Evolutionary conservation across 2,329 filamentous ascomycete genomes (phyloP), one percentile per base, ranked within the genome.

Genomic region (Rhinocladiella mackenziei): DNA sequence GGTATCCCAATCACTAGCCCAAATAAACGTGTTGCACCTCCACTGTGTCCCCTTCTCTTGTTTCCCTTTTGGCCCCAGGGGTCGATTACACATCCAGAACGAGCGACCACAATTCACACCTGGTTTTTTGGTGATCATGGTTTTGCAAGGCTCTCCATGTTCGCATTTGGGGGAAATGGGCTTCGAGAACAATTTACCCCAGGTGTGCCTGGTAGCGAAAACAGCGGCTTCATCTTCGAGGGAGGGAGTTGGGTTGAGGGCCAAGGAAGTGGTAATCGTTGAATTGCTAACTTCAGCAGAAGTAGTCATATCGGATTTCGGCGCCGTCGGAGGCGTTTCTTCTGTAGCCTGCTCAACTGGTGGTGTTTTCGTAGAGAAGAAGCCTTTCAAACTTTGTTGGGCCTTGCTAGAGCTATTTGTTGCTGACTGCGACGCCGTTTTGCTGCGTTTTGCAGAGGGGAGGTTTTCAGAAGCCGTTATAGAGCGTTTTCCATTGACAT

Each of bases 111-210:
- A 83, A 59, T 97, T 98, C 51, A 86, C 70, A 1, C 92, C 92
- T 1, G 87, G 75, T 61, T 97, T 97, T 69, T 91, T 96, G 1
- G 89, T 95, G 13, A 82, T 76, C 39, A 91, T 70, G 53, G 76
- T 86, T 53, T 89, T 85, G 65, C 92, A 97, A 2, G 86, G 84
- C 57, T 97, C 89, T 40, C 80, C 74, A 60, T 98, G 92, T 56
- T 96, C 89, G 61, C 92, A 98, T 45, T 76, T 77, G 1, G 92
- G 92, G 1, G 79, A 73, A 1, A 78, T 69, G 44, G 84, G 81
- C 62, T 84, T 88, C 11, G 82, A 78, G 50, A 97, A 82, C 10
- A 97, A 73, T 61, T 84, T 89, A 3, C 80, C 82, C 92, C 92
- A 97, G 15, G 83, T 84, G 59, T 92, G 84, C 62, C 87, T 91